A percentile compares a stretch with the other conserved stretches of the same genome.
Conservation (phyloP, 331 rosid species). For the Malus hybrid region DNA sequence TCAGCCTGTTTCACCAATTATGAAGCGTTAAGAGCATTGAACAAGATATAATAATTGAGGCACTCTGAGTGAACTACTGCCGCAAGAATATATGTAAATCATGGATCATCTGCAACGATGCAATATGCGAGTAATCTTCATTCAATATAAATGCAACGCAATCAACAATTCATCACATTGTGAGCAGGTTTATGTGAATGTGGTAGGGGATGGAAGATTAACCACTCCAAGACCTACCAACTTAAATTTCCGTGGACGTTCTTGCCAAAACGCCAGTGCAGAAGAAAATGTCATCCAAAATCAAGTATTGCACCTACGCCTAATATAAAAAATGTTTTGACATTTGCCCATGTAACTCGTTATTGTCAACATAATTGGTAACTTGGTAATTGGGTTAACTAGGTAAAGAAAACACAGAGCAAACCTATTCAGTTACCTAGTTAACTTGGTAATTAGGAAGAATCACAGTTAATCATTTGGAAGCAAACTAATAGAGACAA, state of each 20-base stretch:
- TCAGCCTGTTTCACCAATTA: constrained; percentile 51
- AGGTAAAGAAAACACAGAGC: background rate
- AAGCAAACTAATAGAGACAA: background rate
- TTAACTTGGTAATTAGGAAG: too few species aligned
- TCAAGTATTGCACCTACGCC: background rate
- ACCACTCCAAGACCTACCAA: too few species aligned
- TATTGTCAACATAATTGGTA: too few species aligned
- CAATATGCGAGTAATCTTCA: background rate
- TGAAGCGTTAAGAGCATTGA: background rate
- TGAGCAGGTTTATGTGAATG: too few species aligned
- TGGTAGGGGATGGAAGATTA: too few species aligned
- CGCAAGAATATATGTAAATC: background rate
- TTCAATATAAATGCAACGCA: background rate
- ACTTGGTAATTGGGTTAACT: background rate
- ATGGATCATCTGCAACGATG: background rate
- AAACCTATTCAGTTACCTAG: background rate
- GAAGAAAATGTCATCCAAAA: background rate
- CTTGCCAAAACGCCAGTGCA: too few species aligned
- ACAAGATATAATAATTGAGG: background rate
- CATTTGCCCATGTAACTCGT: too few species aligned
- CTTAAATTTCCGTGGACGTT: too few species aligned
- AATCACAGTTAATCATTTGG: background rate
- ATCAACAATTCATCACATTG: too few species aligned
- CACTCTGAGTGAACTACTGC: background rate
- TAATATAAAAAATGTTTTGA: too few species aligned